Evolutionary conservation across 768 basidiomycete genomes (phyloP).

Genomic region (Omphalotus guepiniiformis): DNA sequence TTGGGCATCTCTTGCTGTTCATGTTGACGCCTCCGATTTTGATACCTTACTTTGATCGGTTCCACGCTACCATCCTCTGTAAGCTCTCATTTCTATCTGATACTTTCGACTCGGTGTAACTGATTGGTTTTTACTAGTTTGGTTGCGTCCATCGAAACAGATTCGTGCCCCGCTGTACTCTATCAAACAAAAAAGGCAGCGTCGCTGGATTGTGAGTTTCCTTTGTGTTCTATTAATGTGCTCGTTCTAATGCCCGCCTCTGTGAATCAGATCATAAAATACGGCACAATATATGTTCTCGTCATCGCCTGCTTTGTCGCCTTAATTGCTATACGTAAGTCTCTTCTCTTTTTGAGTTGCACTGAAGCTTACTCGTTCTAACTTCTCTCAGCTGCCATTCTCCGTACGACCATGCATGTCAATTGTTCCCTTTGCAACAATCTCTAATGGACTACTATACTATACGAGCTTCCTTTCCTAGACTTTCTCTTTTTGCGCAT

Average conservation of each 20-base stretch:
- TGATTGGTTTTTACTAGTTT: conserved; percentile 50
- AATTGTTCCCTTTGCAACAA: conserved; percentile 65
- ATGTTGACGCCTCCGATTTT: conserved; percentile 85
- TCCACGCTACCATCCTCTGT: conserved; percentile 92
- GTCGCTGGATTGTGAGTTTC: conserved; percentile 78
- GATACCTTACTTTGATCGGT: conserved; percentile 86
- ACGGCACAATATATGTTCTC: conserved; percentile 71
- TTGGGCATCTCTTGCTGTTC: conserved; percentile 85
- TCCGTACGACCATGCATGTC: conserved; percentile 57
- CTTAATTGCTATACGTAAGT: conserved; percentile 77
- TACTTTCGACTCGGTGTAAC: not conserved
- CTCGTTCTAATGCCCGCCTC: conserved; percentile 11
- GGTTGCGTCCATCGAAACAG: conserved; percentile 92
- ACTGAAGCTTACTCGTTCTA: conserved; percentile 9
- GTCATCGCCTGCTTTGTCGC: conserved; percentile 68
- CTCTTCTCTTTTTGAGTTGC: conserved; percentile 10
- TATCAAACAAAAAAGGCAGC: conserved; percentile 83
- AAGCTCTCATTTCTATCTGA: conserved; percentile 30
- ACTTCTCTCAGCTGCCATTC: conserved; percentile 55
- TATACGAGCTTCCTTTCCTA: not conserved
- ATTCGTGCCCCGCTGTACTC: conserved; percentile 90
- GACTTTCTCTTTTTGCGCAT: not conserved
- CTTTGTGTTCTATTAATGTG: conserved; percentile 1
- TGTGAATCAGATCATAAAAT: conserved; percentile 68
- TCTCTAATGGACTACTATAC: conserved; percentile 44